Conservation (phyloP, 208 protist species). For the Naegleria gruberi region DNA sequence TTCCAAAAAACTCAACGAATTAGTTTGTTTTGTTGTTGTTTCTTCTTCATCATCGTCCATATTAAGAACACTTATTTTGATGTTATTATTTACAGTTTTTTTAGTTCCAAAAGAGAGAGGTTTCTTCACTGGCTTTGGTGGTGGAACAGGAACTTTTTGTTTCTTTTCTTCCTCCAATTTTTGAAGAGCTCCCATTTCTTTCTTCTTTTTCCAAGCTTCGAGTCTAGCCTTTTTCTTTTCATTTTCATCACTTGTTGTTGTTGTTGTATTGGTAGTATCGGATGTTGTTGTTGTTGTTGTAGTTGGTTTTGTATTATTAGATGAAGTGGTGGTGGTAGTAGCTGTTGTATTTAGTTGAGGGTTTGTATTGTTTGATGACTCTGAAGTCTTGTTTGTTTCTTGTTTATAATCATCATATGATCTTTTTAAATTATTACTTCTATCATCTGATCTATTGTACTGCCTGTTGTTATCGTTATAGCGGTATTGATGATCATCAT, state of each 20-base stretch:
- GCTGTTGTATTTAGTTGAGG: too few species aligned
- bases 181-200: neutral
- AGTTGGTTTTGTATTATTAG: neutral
- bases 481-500: too few species aligned
- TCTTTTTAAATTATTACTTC: too few species aligned
- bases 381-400: too few species aligned
- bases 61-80: neutral
- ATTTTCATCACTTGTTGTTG: neutral
- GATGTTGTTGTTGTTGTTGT: neutral
- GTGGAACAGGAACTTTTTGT: neutral
- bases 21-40: neutral
- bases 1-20: neutral
- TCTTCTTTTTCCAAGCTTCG: conserved; percentile 8
- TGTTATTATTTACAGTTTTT: neutral
- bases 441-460: too few species aligned
- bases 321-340: too few species aligned
- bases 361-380: too few species aligned
- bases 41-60: neutral
- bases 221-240: neutral
- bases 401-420: too few species aligned
- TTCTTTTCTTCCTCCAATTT: neutral
- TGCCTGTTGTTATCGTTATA: too few species aligned
- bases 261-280: neutral
- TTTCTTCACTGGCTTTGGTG: neutral
- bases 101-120: neutral